Percentiles rank a stretch among this genome's conserved stretches.
Conservation (phyloP, 1,284 basidiomycete species). For the Pholiota adiposa region DNA sequence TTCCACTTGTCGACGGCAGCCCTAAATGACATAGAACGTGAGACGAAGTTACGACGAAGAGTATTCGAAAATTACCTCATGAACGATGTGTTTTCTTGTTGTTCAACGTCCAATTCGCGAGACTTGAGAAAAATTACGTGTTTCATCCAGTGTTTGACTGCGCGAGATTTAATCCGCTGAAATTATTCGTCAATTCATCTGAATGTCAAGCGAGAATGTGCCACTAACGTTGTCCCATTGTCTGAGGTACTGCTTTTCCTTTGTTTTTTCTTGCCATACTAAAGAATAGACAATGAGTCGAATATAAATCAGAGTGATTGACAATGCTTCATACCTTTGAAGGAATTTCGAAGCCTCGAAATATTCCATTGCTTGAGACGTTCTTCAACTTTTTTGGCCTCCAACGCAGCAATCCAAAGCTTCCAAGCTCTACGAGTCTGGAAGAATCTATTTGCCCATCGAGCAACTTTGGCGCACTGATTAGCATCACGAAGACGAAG, state of each 20-base stretch:
- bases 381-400: conserved; percentile 49
- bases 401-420: conserved; percentile 54
- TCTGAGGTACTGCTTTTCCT: conserved; percentile 21
- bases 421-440: conserved; percentile 54
- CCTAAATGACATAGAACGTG: conserved; percentile 35
- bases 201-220: conserved; percentile 1
- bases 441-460: conserved; percentile 59
- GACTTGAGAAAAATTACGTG: conserved; percentile 74
- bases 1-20: conserved; percentile 72
- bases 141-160: conserved; percentile 67
- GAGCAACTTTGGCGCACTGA: conserved; percentile 61
- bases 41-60: conserved; percentile 3
- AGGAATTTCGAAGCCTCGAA: conserved; percentile 39
- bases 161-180: conserved; percentile 55
- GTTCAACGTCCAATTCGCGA: conserved; percentile 65
- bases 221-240: conserved; percentile 42
- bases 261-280: conserved; percentile 34
- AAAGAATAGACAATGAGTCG: conserved; percentile 2
- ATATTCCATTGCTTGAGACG: conserved; percentile 35
- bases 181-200: conserved; percentile 12
- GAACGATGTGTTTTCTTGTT: conserved; percentile 50
- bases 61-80: conserved; percentile 42
- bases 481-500: conserved; percentile 54
- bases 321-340: conserved; percentile 48
- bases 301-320: conserved; percentile 14